Conservation (phyloP, 2,329 filamentous ascomycete species). For the Beauveria caledonica region DNA sequence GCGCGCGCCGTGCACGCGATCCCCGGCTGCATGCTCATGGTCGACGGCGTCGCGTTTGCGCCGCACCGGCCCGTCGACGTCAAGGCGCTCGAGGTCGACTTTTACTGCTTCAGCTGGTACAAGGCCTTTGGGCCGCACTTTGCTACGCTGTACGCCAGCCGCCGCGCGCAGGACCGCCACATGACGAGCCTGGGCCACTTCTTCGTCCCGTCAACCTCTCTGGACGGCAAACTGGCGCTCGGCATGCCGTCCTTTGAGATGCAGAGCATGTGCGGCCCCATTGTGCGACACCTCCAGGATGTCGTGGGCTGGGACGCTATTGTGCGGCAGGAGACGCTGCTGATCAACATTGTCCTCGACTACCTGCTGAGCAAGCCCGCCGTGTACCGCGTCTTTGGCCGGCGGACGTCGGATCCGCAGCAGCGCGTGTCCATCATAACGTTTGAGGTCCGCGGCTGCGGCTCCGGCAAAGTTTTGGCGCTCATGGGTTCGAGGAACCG, state of each 20-base stretch:
- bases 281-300: slow-evolving; percentile 46
- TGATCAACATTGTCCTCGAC: background rate
- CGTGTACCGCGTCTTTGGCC: background rate
- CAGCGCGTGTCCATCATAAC: background rate
- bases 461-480: background rate
- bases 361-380: background rate
- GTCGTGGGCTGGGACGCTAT: slow-evolving; percentile 4
- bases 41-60: slow-evolving; percentile 65
- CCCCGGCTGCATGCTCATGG: slow-evolving; percentile 21
- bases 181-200: slow-evolving; percentile 51
- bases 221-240: slow-evolving; percentile 59
- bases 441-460: background rate
- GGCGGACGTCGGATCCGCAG: background rate
- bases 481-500: background rate
- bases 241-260: slow-evolving; percentile 21
- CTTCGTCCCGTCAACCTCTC: slow-evolving; percentile 58
- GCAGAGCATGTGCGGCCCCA: slow-evolving; percentile 44
- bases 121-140: slow-evolving; percentile 70
- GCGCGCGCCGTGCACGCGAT: slow-evolving; percentile 47
- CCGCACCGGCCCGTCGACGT: slow-evolving; percentile 64
- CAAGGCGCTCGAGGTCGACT: slow-evolving; percentile 55
- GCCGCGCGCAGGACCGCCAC: slow-evolving; percentile 36
- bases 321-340: background rate
- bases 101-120: slow-evolving; percentile 68
- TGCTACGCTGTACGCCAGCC: slow-evolving; percentile 48